Evolutionary conservation across 2,329 filamentous ascomycete species (phyloP).

Genomic region (Pezicula carpinea): DNA sequence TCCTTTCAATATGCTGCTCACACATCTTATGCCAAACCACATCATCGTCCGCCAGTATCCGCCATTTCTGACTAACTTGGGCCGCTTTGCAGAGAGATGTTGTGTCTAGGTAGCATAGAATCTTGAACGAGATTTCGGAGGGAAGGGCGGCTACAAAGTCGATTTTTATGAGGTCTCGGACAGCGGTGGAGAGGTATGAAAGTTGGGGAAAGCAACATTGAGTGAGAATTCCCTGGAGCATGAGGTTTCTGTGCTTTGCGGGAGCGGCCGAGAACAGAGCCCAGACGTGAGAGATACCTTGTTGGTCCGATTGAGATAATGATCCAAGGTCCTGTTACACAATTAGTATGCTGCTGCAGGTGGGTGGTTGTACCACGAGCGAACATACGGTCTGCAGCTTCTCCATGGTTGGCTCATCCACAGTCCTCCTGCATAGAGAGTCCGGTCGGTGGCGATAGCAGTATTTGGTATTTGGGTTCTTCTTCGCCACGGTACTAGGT

Average conservation of each 20-base stretch:
- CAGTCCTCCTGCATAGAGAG: slow-evolving; percentile 85
- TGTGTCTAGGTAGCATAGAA: slow-evolving; percentile 88
- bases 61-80: slow-evolving; percentile 87
- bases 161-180: slow-evolving; percentile 94
- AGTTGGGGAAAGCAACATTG: slow-evolving; percentile 98
- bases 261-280: slow-evolving; percentile 95
- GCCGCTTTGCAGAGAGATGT: slow-evolving; percentile 93
- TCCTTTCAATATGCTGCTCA: slow-evolving; percentile 90
- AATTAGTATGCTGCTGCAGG: slow-evolving; percentile 8
- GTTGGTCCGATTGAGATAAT: slow-evolving; percentile 79
- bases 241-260: slow-evolving; percentile 87
- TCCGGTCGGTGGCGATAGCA: slow-evolving; percentile 95
- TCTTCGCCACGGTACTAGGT: slow-evolving; percentile 32
- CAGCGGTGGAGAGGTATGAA: slow-evolving; percentile 83
- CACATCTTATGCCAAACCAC: slow-evolving; percentile 99
- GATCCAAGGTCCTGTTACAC: slow-evolving; percentile 67
- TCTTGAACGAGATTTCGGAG: slow-evolving; percentile 86
- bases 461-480: slow-evolving; percentile 76
- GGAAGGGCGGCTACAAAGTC: slow-evolving; percentile 90
- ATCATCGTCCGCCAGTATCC: slow-evolving; percentile 88
- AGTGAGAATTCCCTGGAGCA: slow-evolving; percentile 92
- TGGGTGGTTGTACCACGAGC: background rate
- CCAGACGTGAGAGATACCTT: slow-evolving; percentile 96
- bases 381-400: slow-evolving; percentile 75
- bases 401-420: slow-evolving; percentile 95